These are phyloP conservation scores for Knoxia roxburghii DNA, from an alignment of 257 asterid genomes.

Conservation along the genomic window DNA sequence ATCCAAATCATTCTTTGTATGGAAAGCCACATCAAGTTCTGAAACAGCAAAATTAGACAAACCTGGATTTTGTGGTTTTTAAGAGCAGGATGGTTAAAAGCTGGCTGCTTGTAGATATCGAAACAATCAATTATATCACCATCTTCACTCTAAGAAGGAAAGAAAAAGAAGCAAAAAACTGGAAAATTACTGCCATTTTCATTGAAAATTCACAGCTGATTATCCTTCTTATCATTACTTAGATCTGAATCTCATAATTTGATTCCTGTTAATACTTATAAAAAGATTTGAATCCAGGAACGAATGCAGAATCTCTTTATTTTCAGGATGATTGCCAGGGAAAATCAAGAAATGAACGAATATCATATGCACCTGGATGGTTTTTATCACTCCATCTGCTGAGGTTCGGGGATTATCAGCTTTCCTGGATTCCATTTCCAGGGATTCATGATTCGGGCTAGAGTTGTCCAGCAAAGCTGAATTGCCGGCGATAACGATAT, in stretches of 20 bases:
- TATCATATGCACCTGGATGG: constrained; percentile 31
- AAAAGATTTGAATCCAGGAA: too few relatives aligned
- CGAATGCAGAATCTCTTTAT: too few relatives aligned
- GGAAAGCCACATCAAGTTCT: too few relatives aligned
- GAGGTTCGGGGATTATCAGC: constrained; percentile 3
- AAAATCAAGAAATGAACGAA: too few relatives aligned
- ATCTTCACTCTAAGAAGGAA: constrained; percentile 56
- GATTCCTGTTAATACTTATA: too few relatives aligned
- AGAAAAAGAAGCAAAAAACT: background rate
- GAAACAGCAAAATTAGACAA: background rate
- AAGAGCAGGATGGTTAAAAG: constrained; percentile 57
- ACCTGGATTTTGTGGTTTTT: constrained; percentile 36
- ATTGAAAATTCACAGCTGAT: too few relatives aligned
- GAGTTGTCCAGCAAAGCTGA: background rate
- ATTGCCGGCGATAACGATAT: background rate
- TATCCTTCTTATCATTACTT: too few relatives aligned
- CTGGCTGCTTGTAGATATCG: constrained; percentile 58
- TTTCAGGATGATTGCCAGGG: too few relatives aligned
- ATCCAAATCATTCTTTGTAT: too few relatives aligned
- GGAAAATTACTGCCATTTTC: background rate
- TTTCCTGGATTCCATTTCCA: background rate
- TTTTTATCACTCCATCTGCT: constrained; percentile 18
- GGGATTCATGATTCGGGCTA: background rate
- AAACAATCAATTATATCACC: constrained; percentile 72
- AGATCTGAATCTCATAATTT: too few relatives aligned